These are phyloP conservation scores for Kitagawia praeruptora DNA, from an alignment of 129 eudicot genomes.

Conservation along the genomic window DNA sequence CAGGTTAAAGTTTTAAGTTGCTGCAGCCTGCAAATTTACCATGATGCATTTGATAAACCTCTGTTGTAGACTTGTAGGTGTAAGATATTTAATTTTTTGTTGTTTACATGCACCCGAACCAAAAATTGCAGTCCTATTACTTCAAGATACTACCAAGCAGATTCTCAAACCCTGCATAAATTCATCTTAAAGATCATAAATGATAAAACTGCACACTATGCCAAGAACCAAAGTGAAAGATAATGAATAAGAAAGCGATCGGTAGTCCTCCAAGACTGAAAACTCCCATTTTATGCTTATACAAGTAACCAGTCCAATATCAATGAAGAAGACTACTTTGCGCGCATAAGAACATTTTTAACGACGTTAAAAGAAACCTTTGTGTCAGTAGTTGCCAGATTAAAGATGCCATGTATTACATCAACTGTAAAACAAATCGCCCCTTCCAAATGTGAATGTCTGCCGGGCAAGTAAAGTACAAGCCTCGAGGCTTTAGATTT, in stretches of 20 bases:
- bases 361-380: not conserved
- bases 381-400: not conserved
- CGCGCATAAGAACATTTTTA: not conserved
- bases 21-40: no score
- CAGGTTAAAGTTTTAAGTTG: no score
- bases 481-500: not conserved
- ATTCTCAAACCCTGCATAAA: not conserved
- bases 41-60: no score
- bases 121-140: no score
- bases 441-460: not conserved
- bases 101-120: no score
- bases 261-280: not conserved
- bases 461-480: not conserved
- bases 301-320: no score
- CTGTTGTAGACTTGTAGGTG: no score
- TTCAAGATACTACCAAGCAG: not conserved
- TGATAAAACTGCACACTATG: not conserved
- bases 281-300: no score
- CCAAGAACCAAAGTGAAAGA: not conserved
- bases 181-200: no score
- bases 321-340: no score
- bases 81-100: no score
- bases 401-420: not conserved
- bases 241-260: not conserved
- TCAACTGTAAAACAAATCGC: not conserved